Percentiles rank a stretch among this genome's conserved stretches.
Evolutionary conservation across 371 early-diverging fungal genomes (phyloP).

Genomic region (Mucor velutinosus): DNA sequence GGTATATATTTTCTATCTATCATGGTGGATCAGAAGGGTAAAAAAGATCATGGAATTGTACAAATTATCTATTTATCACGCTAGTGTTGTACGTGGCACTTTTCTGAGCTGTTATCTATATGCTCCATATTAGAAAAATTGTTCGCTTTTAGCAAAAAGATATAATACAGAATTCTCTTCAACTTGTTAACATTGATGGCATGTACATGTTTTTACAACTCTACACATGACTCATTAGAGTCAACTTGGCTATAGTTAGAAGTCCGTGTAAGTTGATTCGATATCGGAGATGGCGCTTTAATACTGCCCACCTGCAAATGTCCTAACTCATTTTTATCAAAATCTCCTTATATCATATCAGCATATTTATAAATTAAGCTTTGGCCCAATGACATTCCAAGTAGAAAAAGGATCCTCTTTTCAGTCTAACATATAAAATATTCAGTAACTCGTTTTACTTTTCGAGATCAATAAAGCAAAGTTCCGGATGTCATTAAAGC

Average conservation of each 20-base stretch:
- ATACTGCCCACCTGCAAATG: neutral
- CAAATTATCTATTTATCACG: neutral
- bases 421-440: neutral
- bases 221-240: conserved; percentile 17
- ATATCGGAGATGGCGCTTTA: conserved; percentile 9
- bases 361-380: neutral
- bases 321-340: neutral
- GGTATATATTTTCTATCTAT: conserved; percentile 5
- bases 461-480: neutral
- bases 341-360: neutral
- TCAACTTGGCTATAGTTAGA: conserved; percentile 5
- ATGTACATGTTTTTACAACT: neutral
- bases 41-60: neutral
- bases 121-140: neutral
- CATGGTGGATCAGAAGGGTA: neutral
- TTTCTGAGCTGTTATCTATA: neutral
- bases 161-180: neutral
- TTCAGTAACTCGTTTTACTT: neutral
- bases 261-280: conserved; percentile 10
- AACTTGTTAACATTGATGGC: neutral
- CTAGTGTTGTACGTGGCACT: neutral
- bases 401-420: neutral
- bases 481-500: neutral
- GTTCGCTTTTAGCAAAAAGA: neutral
- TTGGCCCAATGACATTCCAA: neutral